These are phyloP conservation scores for Sarocladiaceae sp. DNA, from an alignment of 2,329 filamentous ascomycete species.

Conservation along the genomic window DNA sequence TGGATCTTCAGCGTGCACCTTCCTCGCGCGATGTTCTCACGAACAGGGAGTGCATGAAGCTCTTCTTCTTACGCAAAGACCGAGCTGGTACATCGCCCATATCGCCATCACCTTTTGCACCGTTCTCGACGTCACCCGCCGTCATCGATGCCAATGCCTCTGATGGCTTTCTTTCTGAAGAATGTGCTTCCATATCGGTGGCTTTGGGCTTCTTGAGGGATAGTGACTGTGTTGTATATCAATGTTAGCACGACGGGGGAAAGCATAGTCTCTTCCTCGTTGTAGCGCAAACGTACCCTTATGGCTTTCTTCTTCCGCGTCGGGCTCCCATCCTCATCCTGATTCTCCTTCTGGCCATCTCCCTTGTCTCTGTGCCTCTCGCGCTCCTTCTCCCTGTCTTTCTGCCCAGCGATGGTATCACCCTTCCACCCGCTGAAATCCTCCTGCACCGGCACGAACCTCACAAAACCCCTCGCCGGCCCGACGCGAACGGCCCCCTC, in stretches of 20 bases:
- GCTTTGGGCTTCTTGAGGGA: conserved; percentile 2
- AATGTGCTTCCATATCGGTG: neutral
- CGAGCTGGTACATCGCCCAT: neutral
- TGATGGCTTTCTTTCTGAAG: neutral
- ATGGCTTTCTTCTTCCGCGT: neutral
- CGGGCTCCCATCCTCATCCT: conserved; percentile 1
- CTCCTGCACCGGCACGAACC: conserved; percentile 63
- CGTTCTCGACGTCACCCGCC: neutral
- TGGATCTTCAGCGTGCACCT: too few species aligned
- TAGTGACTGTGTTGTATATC: conserved; percentile 2
- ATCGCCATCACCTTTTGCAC: neutral
- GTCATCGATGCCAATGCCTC: neutral
- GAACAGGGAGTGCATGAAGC: conserved; percentile 40
- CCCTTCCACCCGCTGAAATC: conserved; percentile 64
- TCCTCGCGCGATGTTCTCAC: conserved; percentile 4
- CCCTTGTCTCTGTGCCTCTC: conserved; percentile 16
- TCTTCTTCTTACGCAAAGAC: conserved; percentile 33
- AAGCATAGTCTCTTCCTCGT: too few species aligned
- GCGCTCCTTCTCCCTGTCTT: conserved; percentile 31
- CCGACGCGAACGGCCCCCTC: conserved; percentile 62
- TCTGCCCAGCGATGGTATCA: conserved; percentile 21
- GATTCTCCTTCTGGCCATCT: neutral
- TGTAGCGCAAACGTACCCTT: conserved; percentile 8
- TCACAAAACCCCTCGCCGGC: conserved; percentile 62
- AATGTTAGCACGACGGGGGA: neutral